Conservation (phyloP, 371 early-diverging fungal species). For the Mortierella sp. region DNA sequence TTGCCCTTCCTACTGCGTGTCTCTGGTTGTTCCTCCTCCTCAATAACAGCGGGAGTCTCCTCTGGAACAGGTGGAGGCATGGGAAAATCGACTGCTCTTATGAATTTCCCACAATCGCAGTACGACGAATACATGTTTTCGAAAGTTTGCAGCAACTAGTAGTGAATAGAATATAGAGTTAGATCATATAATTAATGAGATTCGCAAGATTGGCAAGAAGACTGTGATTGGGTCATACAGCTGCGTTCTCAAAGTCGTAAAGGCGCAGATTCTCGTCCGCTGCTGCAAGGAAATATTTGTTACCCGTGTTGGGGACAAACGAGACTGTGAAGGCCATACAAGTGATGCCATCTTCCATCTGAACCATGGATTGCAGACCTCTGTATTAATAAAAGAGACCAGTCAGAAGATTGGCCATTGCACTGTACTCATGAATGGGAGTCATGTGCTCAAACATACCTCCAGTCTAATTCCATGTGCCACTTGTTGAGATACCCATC, state of each 20-base stretch:
- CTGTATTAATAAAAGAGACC: conserved; percentile 23
- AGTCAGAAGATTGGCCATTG: background rate
- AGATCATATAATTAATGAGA: background rate
- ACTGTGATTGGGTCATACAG: conserved; percentile 64
- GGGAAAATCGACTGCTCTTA: conserved; percentile 73
- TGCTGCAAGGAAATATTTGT: conserved; percentile 90
- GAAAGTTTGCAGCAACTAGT: conserved; percentile 81
- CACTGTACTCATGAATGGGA: background rate
- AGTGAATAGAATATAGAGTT: background rate
- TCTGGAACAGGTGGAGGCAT: conserved; percentile 49
- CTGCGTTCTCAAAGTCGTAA: conserved; percentile 89
- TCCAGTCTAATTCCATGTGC: conserved; percentile 85
- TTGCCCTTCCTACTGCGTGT: conserved; percentile 41
- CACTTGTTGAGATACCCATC: conserved; percentile 93
- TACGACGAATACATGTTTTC: conserved; percentile 87
- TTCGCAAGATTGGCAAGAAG: background rate
- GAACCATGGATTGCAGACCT: conserved; percentile 65
- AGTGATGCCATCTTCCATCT: conserved; percentile 85
- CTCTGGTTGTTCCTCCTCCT: conserved; percentile 19
- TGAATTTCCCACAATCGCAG: conserved; percentile 91
- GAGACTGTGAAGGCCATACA: conserved; percentile 96
- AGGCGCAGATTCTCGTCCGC: conserved; percentile 87
- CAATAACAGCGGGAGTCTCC: conserved; percentile 41
- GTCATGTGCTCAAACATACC: conserved; percentile 44
- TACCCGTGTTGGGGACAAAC: conserved; percentile 93